Evolutionary conservation across 2,329 filamentous ascomycete genomes (phyloP), one percentile per base, ranked within the genome.

Genomic region (Amphichorda felina): DNA sequence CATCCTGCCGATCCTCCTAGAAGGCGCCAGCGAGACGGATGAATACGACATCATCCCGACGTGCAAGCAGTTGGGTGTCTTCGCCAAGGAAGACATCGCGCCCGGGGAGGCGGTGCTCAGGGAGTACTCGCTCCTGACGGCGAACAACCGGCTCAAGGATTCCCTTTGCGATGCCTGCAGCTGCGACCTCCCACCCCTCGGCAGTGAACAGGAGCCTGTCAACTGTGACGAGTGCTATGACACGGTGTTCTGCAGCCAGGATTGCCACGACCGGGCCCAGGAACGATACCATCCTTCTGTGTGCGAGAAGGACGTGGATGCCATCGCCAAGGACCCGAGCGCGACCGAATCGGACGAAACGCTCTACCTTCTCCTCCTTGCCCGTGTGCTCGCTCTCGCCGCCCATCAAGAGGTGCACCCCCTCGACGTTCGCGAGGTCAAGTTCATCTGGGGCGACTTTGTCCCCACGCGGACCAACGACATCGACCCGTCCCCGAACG

Each of bases 91-190:
- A 43, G 79, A 94, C 44, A 83, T 96, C 26, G 60, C 65, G 1
- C 75, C 86, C 0, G 83, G 82, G 8, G 82, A 93, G 53, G 66
- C 70, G 5, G 76, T 95, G 2, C 69, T 98, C 21, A 65, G 74
- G 33, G 91, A 98, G 51, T 83, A 81, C 41, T 91, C 87, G 8
- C 70, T 94, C 7, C 64, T 98, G 28, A 94, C 88, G 2, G 88
- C 85, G 31, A 91, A 89, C 46, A 91, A 91, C 52, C 78, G 86
- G 21, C 71, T 91, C 10, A 86, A 93, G 51, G 87, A 94, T 42
- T 70, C 82, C 4, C 71, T 89, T 21, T 96, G 89, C 56, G 89
- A 96, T 56, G 87, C 87, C 11, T 96, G 89, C 55, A 86, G 86
- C 47, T 68, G 72, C 7, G 73, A 75, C 17, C 68, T 93, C 5